phyloP scores from a whole-genome alignment of 1,139 yeast species.

The Casaregolazyma suthepensis region DNA sequence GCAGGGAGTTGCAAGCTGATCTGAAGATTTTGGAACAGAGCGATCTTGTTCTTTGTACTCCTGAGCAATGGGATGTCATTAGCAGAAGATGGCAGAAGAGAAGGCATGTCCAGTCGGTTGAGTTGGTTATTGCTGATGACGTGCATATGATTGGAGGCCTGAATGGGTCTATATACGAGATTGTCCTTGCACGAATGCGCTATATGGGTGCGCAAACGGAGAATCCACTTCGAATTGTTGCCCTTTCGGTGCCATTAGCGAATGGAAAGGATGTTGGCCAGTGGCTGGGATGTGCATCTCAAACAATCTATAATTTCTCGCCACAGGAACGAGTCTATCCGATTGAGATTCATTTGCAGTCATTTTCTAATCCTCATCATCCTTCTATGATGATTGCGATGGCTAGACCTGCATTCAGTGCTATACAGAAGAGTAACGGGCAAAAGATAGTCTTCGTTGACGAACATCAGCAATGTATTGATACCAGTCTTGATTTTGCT shows the following conservation, averaged over 20 bases:
- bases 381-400: constrained; percentile 48
- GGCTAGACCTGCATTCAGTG: constrained; percentile 43
- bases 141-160: constrained; percentile 59
- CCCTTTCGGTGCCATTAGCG: constrained; percentile 60
- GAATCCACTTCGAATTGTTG: constrained; percentile 50
- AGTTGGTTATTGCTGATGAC: constrained; percentile 68
- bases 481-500: constrained; percentile 44
- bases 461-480: constrained; percentile 49
- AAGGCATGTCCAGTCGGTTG: constrained; percentile 56
- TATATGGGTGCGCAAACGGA: constrained; percentile 62
- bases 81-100: constrained; percentile 75
- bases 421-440: constrained; percentile 29
- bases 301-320: constrained; percentile 60
- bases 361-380: constrained; percentile 42
- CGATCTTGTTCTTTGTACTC: constrained; percentile 73
- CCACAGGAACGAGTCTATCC: constrained; percentile 55
- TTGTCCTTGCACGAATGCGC: constrained; percentile 60
- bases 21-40: constrained; percentile 47
- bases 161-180: constrained; percentile 62
- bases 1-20: constrained; percentile 50
- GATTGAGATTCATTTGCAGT: constrained; percentile 54
- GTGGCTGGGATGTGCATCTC: constrained; percentile 71
- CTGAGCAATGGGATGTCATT: constrained; percentile 64
- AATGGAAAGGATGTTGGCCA: constrained; percentile 75
- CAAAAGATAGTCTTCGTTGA: constrained; percentile 51